Evolutionary conservation across 768 basidiomycete genomes (phyloP), one percentile per base, ranked within the genome.

Genomic region (Xerocomus potaroensis): DNA sequence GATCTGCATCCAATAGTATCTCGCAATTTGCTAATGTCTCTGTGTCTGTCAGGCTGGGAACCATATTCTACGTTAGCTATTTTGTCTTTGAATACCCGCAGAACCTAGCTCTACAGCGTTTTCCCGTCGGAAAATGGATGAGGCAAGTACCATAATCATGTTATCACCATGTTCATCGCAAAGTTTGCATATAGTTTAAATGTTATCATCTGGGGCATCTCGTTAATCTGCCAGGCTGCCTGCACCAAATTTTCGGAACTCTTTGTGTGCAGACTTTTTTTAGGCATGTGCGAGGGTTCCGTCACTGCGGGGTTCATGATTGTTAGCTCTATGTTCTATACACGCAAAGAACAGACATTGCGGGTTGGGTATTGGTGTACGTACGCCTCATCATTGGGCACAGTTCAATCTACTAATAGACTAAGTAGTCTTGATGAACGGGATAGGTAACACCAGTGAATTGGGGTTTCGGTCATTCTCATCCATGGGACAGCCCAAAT

Each of bases 101-200:
- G 60, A 87, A 86, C 55, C 63, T 86, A 8, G 81, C 78, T 0
- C 69, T 88, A 5, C 85, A 87, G 53, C 74, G 77, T 15, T 86
- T 85, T 56, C 84, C 84, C 0, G 84, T 88, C 8, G 85, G 81
- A 9, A 84, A 77, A 74, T 88, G 85, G 85, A 84, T 88, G 80
- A 86, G 84, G 85, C 77, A 48, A 23, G 69, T 39, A 23, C 30
- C 23, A 2, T 29, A 10, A 36, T 10, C n/a, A 47, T 32, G 29
- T 18, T n/a, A 11, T 15, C 29, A 4, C 5, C 8, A 14, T 40
- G 12, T 36, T 29, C 18, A 12, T 29, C 16, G 22, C 36, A 54
- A 1, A 38, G 1, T 30, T n/a, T 32, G 10, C 10, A 15, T 23
- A 14, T 27, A 87, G 83, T 50, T 41, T 80, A 21, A 87, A 87